Evolutionary conservation across 805 yeast genomes (phyloP).

Genomic region (Monosporozyma aquatica): DNA sequence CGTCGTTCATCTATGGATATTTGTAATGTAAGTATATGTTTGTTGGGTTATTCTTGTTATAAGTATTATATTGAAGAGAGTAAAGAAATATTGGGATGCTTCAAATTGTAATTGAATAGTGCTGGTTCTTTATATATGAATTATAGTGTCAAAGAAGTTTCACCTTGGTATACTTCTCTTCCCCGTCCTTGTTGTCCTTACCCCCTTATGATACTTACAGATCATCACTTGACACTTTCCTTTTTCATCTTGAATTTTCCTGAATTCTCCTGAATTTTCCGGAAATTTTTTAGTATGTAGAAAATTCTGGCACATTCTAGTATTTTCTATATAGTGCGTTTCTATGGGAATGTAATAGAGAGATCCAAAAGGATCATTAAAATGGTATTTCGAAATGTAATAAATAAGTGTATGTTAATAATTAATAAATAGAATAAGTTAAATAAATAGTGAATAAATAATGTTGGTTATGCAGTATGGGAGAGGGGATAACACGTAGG

Average conservation of each 20-base stretch:
- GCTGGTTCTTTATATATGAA: neutral
- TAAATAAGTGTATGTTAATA: neutral
- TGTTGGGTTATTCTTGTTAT: neutral
- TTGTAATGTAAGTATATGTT: neutral
- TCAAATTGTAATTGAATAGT: neutral
- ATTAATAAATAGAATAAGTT: neutral
- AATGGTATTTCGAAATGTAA: too few relatives aligned
- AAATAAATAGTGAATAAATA: constrained; percentile 4
- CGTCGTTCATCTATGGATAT: constrained; percentile 30
- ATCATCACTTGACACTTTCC: constrained; percentile 2
- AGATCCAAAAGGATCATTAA: too few relatives aligned
- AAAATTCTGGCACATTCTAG: constrained; percentile 1
- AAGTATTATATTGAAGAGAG: neutral
- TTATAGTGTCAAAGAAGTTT: too few relatives aligned
- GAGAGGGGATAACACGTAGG: neutral
- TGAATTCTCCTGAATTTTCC: too few relatives aligned
- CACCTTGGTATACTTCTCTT: too few relatives aligned
- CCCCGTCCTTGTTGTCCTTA: neutral
- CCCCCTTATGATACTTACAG: neutral
- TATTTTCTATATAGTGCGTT: too few relatives aligned
- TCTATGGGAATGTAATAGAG: too few relatives aligned
- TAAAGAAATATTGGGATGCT: neutral
- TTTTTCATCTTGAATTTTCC: too few relatives aligned
- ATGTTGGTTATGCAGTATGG: constrained; percentile 3
- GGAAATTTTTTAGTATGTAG: too few relatives aligned